Conservation (phyloP, 108 stramenopile species). For the Fragilariopsis cylindrus region DNA sequence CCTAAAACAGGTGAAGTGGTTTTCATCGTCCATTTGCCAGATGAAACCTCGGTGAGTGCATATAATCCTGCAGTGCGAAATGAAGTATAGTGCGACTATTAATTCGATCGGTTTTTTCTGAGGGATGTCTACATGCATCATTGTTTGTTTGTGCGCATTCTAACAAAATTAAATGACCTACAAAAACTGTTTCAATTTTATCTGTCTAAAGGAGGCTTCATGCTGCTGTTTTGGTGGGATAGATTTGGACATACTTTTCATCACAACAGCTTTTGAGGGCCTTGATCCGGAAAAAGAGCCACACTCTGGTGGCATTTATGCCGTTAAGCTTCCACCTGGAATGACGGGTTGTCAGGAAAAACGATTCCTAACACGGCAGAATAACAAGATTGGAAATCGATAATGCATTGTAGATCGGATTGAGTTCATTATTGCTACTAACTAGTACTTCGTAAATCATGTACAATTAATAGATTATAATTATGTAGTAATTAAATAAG, state of each 20-base stretch:
- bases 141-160: too few relatives aligned
- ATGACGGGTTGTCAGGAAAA: constrained; percentile 22
- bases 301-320: constrained; percentile 48
- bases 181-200: too few relatives aligned
- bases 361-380: constrained; percentile 7
- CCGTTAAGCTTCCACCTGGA: constrained; percentile 35
- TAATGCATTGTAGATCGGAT: neutral
- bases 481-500: neutral
- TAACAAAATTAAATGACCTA: too few relatives aligned
- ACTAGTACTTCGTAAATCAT: neutral
- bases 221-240: constrained; percentile 57
- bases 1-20: constrained; percentile 43
- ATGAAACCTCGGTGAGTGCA: constrained; percentile 20
- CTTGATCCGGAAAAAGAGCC: constrained; percentile 31
- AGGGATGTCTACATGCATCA: too few relatives aligned
- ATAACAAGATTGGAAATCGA: neutral
- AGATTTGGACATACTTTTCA: constrained; percentile 47
- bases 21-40: constrained; percentile 43
- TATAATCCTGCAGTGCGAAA: too few relatives aligned
- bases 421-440: neutral
- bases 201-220: constrained; percentile 23
- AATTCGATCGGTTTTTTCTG: too few relatives aligned
- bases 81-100: too few relatives aligned
- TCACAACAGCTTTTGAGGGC: constrained; percentile 38
- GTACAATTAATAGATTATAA: neutral